Conservation (phyloP, 192 early-diverging fungal species). For the Gigaspora rosea region DNA sequence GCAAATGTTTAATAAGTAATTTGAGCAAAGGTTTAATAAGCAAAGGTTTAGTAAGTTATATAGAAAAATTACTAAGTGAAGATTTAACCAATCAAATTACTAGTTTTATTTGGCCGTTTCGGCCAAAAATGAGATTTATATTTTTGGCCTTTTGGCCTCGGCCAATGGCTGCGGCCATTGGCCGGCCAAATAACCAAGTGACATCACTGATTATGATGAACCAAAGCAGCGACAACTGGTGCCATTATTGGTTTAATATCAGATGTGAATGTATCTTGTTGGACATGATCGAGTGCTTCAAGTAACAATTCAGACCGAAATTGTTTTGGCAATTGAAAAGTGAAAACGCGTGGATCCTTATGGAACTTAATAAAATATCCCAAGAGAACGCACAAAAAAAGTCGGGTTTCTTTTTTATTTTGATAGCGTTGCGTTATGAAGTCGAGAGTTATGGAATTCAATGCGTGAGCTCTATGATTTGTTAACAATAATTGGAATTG, state of each 20-base stretch:
- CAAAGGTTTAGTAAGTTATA: too few relatives aligned
- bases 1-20: too few relatives aligned
- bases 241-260: not conserved
- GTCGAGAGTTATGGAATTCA: not conserved
- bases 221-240: not conserved
- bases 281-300: not conserved
- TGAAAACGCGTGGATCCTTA: not conserved
- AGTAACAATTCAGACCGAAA: not conserved
- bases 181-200: too few relatives aligned
- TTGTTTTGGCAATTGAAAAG: not conserved
- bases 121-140: too few relatives aligned
- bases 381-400: not conserved
- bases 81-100: too few relatives aligned
- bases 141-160: too few relatives aligned
- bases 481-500: not conserved
- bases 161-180: too few relatives aligned
- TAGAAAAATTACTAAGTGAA: too few relatives aligned
- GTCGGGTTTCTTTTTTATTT: not conserved
- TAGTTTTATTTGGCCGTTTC: too few relatives aligned
- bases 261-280: not conserved
- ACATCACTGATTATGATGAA: too few relatives aligned
- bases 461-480: not conserved
- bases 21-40: too few relatives aligned
- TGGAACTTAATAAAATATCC: not conserved
- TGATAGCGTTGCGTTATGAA: not conserved